Evolutionary conservation across 805 yeast genomes (phyloP), one percentile per base, ranked within the genome.

Genomic region (Yarrowia porcina): DNA sequence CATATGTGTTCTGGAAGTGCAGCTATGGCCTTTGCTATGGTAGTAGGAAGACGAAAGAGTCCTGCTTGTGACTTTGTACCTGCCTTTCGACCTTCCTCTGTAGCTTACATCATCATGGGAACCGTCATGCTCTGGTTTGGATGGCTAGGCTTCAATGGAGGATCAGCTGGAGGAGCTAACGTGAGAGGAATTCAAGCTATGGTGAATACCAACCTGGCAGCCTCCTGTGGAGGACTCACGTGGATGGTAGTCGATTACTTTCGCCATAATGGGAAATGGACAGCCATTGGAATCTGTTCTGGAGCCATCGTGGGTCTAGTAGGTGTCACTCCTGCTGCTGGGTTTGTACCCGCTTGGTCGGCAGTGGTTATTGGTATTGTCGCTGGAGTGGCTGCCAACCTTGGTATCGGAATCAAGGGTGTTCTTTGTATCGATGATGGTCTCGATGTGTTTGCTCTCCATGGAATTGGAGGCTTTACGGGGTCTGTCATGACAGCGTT

Each of bases 71-170:
- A 33, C 39, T 10, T 49, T 2, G 39, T 49, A 9, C 45, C 45
- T 3, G 97, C 90, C 73, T 80, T 80, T 11, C 89, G 86, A 77
- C 98, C 99, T 41, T 97, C 93, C 73, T 88, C 94, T 17, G 96
- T 93, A 39, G 83, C 96, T 8, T 83, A 90, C 54, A 90, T 91
- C 64, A 97, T 92, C 17, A 76, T 94, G 64, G 99, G 99, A 63
- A 91, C 97, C 21, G 87, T 89, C 12, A 89, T 94, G 80, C 82
- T 93, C 70, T 93, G 97, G 97, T 91, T 93, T 71, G 99, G 98
- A 28, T 94, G 99, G 99, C 91, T 91, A 71, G 97, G 97, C 33
- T 94, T 94, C 85, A 94, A 94, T 82, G 97, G 97, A 76, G 97
- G 98, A 70, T 90, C 97, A 54, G 89, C 97, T 60, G 97, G 97